Conservation (phyloP, 208 protist species). For the Leishmania mexicana region DNA sequence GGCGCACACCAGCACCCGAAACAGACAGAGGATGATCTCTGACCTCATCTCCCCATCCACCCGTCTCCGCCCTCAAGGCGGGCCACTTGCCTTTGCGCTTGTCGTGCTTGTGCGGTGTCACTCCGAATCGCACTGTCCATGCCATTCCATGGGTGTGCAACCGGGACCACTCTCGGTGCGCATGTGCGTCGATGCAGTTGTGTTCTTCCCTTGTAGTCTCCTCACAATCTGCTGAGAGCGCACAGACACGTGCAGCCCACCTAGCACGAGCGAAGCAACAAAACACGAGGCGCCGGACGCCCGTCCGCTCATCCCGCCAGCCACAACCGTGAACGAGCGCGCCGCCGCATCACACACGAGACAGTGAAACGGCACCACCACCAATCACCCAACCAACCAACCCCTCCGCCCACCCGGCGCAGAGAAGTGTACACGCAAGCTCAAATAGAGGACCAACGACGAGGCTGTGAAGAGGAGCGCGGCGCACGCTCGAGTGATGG, state of each 20-base stretch:
- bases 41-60: neutral
- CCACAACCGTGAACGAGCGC: neutral
- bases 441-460: neutral
- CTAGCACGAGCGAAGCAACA: neutral
- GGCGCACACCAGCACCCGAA: neutral
- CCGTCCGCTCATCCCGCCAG: neutral
- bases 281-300: neutral
- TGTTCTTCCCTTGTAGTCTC: neutral
- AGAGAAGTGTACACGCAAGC: neutral
- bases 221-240: neutral
- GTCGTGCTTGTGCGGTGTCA: neutral
- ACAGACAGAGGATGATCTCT: neutral
- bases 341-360: neutral
- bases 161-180: neutral
- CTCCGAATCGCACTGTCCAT: neutral
- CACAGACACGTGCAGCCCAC: neutral
- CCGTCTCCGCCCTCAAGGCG: neutral
- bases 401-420: neutral
- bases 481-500: neutral
- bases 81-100: neutral
- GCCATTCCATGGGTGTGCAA: neutral
- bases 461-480: neutral
- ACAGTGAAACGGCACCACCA: neutral
- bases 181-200: neutral
- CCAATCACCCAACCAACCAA: too few relatives aligned